Conservation (phyloP, 805 yeast genomes). For the Nakazawaea ambrosiae region DNA sequence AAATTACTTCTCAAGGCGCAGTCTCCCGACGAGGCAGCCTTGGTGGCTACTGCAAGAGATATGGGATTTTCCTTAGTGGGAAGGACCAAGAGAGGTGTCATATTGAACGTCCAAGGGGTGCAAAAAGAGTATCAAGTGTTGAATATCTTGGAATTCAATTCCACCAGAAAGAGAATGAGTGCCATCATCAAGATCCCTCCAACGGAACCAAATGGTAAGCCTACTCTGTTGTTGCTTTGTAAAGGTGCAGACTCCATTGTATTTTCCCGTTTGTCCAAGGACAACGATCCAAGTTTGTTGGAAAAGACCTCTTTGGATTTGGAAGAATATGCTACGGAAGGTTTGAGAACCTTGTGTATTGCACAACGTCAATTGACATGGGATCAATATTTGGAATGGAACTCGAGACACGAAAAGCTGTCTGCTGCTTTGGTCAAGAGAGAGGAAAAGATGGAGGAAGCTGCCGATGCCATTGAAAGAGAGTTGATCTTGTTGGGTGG, state of each 20-base stretch:
- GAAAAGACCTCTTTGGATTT: slow-evolving; percentile 58
- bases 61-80: slow-evolving; percentile 63
- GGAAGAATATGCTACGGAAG: slow-evolving; percentile 69
- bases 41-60: slow-evolving; percentile 76
- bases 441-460: slow-evolving; percentile 46
- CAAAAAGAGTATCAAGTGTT: slow-evolving; percentile 65
- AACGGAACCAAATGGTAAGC: slow-evolving; percentile 34
- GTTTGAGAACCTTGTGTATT: slow-evolving; percentile 68
- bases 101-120: slow-evolving; percentile 64
- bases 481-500: slow-evolving; percentile 60
- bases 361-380: slow-evolving; percentile 47
- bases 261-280: slow-evolving; percentile 51
- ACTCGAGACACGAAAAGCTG: slow-evolving; percentile 48
- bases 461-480: slow-evolving; percentile 54
- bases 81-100: slow-evolving; percentile 60
- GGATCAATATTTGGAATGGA: slow-evolving; percentile 47
- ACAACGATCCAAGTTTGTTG: slow-evolving; percentile 34
- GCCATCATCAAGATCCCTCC: slow-evolving; percentile 66
- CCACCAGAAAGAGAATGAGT: slow-evolving; percentile 86
- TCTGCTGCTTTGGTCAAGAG: slow-evolving; percentile 46
- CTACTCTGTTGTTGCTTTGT: slow-evolving; percentile 61
- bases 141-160: slow-evolving; percentile 70
- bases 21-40: slow-evolving; percentile 84
- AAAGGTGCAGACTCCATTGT: slow-evolving; percentile 85
- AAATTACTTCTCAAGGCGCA: slow-evolving; percentile 62